Evolutionary conservation across 371 early-diverging fungal species (phyloP).

Genomic region (Mortierella sp.): DNA sequence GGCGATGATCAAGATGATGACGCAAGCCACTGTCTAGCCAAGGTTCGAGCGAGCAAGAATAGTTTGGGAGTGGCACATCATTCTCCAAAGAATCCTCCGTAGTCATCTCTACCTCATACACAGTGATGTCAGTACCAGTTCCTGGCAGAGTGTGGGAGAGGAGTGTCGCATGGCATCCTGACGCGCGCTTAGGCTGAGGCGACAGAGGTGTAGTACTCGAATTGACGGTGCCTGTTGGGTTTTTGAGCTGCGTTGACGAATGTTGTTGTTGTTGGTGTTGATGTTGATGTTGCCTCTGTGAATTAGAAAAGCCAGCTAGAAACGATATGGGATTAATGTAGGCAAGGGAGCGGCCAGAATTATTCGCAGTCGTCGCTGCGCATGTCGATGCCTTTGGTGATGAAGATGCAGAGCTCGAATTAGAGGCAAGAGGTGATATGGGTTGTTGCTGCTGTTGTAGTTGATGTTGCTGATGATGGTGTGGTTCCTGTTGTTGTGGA

Average conservation of each 20-base stretch:
- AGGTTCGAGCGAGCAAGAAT: not conserved
- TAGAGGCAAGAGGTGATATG: not conserved
- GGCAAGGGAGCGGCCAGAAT: conserved; percentile 8
- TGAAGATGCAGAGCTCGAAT: not conserved
- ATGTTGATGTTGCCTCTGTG: conserved; percentile 9
- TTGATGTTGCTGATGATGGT: not conserved
- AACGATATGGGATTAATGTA: conserved; percentile 24
- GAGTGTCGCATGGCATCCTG: not conserved
- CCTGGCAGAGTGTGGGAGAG: not conserved
- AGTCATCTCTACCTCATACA: not conserved
- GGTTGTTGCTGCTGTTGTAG: not conserved
- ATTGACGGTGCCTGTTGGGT: not conserved
- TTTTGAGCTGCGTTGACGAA: not conserved
- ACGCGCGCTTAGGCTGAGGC: not conserved
- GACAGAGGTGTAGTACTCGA: not conserved
- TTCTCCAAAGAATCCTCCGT: not conserved
- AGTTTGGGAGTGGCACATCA: not conserved
- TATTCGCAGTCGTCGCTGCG: not conserved
- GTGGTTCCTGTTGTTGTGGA: not conserved
- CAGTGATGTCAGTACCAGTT: not conserved
- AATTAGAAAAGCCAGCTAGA: conserved; percentile 14
- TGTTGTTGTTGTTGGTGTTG: not conserved
- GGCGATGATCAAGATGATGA: not conserved
- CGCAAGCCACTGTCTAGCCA: not conserved
- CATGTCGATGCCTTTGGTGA: not conserved